A percentile compares a stretch with the other conserved stretches of the same genome.
Conservation (phyloP, 345 rosid genomes). For the Isatis tinctoria region DNA sequence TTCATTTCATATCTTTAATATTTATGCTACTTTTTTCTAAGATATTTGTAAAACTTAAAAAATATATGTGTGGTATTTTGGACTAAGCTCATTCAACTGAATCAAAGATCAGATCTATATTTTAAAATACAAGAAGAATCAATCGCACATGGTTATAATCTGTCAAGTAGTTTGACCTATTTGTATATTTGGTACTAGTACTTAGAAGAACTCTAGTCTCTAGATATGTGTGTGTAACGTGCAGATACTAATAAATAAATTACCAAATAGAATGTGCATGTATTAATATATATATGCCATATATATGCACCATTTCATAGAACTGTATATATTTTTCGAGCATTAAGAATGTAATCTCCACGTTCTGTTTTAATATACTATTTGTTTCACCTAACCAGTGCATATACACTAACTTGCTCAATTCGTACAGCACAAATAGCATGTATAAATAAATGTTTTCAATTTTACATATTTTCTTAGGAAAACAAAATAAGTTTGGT, state of each 20-base stretch:
- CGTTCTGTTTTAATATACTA: constrained; percentile 24
- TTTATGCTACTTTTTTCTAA: neutral
- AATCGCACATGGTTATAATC: constrained; percentile 20
- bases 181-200: neutral
- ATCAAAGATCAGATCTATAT: neutral
- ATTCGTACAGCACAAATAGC: constrained; percentile 3
- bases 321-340: neutral
- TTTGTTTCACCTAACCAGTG: constrained; percentile 23
- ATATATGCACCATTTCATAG: constrained; percentile 1
- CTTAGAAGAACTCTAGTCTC: constrained; percentile 11
- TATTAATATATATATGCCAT: neutral
- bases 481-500: neutral
- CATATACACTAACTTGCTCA: neutral
- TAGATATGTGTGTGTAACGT: constrained; percentile 1
- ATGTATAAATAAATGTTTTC: neutral
- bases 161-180: constrained; percentile 18
- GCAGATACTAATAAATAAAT: neutral
- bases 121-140: neutral
- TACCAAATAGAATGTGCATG: neutral
- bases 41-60: neutral
- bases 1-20: neutral
- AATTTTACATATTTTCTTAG: no score
- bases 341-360: constrained; percentile 18
- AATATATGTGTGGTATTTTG: neutral
- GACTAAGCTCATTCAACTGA: neutral